Percentiles rank a stretch among this genome's conserved stretches.
phyloP scores from a whole-genome alignment of 768 basidiomycete species.

The Lactarius sanguifluus region DNA sequence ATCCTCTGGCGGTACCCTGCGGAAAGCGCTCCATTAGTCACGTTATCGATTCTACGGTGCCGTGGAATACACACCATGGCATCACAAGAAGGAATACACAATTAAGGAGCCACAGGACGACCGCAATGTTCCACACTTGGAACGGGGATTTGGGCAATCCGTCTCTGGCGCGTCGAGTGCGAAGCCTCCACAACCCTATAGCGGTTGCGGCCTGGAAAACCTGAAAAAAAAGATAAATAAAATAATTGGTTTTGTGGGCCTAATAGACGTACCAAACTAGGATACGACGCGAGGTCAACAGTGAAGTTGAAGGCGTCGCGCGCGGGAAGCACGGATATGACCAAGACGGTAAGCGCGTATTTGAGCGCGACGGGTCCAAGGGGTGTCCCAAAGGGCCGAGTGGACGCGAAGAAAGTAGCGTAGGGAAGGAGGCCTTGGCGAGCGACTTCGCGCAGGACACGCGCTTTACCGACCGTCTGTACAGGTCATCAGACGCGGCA shows the following conservation, averaged over 20 bases:
- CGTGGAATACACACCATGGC: slow-evolving; percentile 34
- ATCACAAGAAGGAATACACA: slow-evolving; percentile 37
- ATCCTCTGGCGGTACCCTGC: slow-evolving; percentile 34
- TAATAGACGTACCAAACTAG: slow-evolving; percentile 37
- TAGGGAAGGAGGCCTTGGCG: slow-evolving; percentile 54
- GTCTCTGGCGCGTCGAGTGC: slow-evolving; percentile 32
- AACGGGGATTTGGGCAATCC: slow-evolving; percentile 32
- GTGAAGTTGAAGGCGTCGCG: slow-evolving; percentile 41
- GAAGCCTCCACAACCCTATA: slow-evolving; percentile 37
- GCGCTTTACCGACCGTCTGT: slow-evolving; percentile 43
- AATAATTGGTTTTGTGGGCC: not conserved
- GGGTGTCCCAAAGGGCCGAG: slow-evolving; percentile 50
- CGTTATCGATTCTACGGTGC: not conserved
- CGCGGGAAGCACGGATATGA: slow-evolving; percentile 42
- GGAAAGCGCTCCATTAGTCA: slow-evolving; percentile 10
- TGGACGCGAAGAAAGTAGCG: slow-evolving; percentile 48
- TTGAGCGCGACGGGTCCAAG: slow-evolving; percentile 43
- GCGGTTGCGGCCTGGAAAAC: slow-evolving; percentile 35
- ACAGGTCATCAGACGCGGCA: not conserved
- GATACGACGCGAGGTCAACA: slow-evolving; percentile 43
- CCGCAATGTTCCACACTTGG: slow-evolving; percentile 31
- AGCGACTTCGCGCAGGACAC: slow-evolving; percentile 51
- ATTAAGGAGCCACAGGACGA: slow-evolving; percentile 30
- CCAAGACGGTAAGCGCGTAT: slow-evolving; percentile 41
- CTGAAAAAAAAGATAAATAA: slow-evolving; percentile 7